These are phyloP conservation scores for Neurospora discreta DNA, from an alignment of 495 filamentous ascomycete species.

Conservation along the genomic window DNA sequence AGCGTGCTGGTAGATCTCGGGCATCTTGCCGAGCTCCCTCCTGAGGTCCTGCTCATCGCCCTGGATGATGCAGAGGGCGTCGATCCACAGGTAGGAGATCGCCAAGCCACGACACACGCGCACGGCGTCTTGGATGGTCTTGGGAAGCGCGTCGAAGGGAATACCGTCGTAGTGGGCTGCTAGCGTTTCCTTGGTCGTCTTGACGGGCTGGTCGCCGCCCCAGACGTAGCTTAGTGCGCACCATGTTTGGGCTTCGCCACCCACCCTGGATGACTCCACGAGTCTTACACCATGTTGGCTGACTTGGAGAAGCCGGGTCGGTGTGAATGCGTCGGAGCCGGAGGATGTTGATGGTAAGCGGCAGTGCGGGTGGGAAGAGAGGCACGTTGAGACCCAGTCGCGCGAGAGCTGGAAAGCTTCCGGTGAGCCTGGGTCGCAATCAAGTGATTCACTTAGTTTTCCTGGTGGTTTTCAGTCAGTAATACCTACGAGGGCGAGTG, in stretches of 20 bases:
- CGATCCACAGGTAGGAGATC: neutral
- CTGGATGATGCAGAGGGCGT: slow-evolving; percentile 5
- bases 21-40: neutral
- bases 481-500: neutral
- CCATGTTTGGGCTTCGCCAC: neutral
- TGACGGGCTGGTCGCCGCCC: slow-evolving; percentile 4
- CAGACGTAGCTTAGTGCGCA: slow-evolving; percentile 4
- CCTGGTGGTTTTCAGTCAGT: neutral
- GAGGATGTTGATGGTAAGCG: neutral
- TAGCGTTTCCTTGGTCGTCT: neutral
- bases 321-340: neutral
- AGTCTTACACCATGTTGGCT: neutral
- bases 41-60: neutral
- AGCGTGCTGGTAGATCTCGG: neutral
- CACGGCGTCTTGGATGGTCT: neutral
- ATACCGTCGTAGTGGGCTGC: neutral
- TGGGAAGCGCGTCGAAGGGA: neutral
- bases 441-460: neutral
- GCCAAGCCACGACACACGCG: neutral
- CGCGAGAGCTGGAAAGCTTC: neutral
- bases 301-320: neutral
- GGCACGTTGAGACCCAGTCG: neutral
- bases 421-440: neutral
- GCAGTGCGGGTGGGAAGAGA: neutral
- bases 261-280: neutral